Conservation (phyloP, 73 alveolate genomes). For the Paramecium caudatum region DNA sequence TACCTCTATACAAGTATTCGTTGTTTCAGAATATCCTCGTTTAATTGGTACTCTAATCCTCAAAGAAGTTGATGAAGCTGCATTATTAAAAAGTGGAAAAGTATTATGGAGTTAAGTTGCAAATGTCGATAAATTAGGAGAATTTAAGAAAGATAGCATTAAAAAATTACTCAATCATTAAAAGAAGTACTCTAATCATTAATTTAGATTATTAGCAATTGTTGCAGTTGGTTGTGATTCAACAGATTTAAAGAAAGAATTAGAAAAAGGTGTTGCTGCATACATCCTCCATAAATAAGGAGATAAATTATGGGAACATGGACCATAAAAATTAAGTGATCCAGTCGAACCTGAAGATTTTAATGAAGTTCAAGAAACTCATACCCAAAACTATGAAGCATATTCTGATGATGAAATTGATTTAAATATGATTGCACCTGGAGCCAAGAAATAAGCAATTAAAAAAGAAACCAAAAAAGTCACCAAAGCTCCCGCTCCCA, state of each 20-base stretch:
- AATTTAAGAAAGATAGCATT: constrained; percentile 51
- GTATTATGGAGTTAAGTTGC: constrained; percentile 37
- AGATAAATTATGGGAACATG: constrained; percentile 68
- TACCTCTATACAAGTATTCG: not conserved
- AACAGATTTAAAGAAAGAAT: constrained; percentile 28
- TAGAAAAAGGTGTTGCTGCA: constrained; percentile 52
- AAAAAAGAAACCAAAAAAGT: constrained; percentile 9
- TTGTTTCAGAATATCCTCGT: constrained; percentile 47
- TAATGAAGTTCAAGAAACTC: constrained; percentile 26
- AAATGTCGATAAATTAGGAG: constrained; percentile 35
- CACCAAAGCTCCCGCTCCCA: not conserved
- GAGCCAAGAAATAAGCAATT: constrained; percentile 5
- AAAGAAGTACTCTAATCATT: constrained; percentile 6
- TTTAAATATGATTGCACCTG: constrained; percentile 56
- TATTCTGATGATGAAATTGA: constrained; percentile 49
- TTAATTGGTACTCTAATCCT: constrained; percentile 39
- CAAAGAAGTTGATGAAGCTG: constrained; percentile 42
- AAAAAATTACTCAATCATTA: not conserved
- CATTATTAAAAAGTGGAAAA: constrained; percentile 18
- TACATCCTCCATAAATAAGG: constrained; percentile 49
- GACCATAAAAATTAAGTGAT: constrained; percentile 27
- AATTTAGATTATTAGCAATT: constrained; percentile 44
- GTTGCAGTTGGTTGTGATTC: constrained; percentile 61
- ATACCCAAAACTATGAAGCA: constrained; percentile 42
- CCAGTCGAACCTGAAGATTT: constrained; percentile 25